These are phyloP conservation scores for Boletus sp. DNA, from an alignment of 1,284 basidiomycete species.

Conservation along the genomic window DNA sequence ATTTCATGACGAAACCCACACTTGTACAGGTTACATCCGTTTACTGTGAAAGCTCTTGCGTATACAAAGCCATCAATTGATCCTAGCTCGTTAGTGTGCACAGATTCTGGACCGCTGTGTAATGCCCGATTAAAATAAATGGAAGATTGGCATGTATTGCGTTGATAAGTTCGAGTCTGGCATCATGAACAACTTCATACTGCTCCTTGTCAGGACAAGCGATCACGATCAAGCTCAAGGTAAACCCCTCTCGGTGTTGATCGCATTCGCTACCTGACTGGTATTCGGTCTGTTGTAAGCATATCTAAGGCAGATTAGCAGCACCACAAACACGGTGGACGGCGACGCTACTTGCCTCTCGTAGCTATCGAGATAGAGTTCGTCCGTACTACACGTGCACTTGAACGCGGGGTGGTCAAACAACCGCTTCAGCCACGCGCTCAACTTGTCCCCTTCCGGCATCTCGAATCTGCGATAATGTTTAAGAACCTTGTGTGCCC, in stretches of 20 bases:
- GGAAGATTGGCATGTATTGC: too few species aligned
- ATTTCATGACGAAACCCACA: too few species aligned
- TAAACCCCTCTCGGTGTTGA: slow-evolving; percentile 62
- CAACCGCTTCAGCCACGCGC: slow-evolving; percentile 57
- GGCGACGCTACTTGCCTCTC: slow-evolving; percentile 51
- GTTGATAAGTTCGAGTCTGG: not conserved
- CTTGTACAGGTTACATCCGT: too few species aligned
- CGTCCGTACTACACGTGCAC: slow-evolving; percentile 69
- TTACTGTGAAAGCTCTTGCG: too few species aligned
- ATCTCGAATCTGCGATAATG: slow-evolving; percentile 72
- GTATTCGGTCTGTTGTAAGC: slow-evolving; percentile 75
- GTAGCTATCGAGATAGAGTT: slow-evolving; percentile 78
- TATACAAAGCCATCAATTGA: too few species aligned
- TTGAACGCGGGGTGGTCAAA: slow-evolving; percentile 67
- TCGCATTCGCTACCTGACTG: slow-evolving; percentile 72
- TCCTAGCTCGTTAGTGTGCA: too few species aligned
- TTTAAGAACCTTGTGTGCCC: slow-evolving; percentile 65
- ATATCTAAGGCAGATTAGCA: slow-evolving; percentile 49
- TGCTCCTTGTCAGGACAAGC: not conserved
- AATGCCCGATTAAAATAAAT: too few species aligned
- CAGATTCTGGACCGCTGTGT: too few species aligned
- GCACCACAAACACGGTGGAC: not conserved
- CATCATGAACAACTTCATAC: not conserved
- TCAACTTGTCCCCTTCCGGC: slow-evolving; percentile 52
- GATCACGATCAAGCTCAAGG: slow-evolving; percentile 58